A percentile compares a stretch with the other conserved stretches of the same genome.
Conservation (phyloP, 108 stramenopile genomes). For the Conticribra weissflogii region DNA sequence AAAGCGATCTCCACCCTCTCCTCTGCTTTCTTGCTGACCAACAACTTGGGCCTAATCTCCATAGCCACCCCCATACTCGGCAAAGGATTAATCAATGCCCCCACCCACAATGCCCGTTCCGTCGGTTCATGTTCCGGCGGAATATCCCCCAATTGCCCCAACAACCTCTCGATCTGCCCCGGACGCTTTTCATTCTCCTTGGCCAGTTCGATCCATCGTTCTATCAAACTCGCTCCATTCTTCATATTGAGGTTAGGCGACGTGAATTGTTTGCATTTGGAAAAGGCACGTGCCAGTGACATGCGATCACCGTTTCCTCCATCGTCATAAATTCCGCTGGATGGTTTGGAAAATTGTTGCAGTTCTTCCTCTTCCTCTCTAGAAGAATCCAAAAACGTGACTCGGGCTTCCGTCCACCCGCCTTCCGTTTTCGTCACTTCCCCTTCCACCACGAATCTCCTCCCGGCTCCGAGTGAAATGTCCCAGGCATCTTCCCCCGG, state of each 20-base stretch:
- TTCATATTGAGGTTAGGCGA: constrained; percentile 59
- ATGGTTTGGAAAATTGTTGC: constrained; percentile 3
- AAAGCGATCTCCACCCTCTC: constrained; percentile 62
- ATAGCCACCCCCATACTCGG: constrained; percentile 78
- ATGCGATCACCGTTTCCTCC: constrained; percentile 20
- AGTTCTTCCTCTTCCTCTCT: constrained; percentile 54
- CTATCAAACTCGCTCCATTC: constrained; percentile 49
- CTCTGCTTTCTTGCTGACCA: constrained; percentile 64
- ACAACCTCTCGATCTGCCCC: constrained; percentile 60
- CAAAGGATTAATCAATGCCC: constrained; percentile 76
- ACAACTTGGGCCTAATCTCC: constrained; percentile 70
- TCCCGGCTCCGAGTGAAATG: not conserved
- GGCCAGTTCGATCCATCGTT: constrained; percentile 75
- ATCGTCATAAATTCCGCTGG: not conserved
- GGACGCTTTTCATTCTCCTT: constrained; percentile 57
- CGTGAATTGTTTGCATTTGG: constrained; percentile 56
- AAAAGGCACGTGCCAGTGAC: constrained; percentile 58
- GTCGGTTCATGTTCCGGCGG: constrained; percentile 64
- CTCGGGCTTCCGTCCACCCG: constrained; percentile 71
- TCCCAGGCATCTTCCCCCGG: not conserved
- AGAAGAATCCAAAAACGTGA: constrained; percentile 57
- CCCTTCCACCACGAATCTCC: constrained; percentile 54
- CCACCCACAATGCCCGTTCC: constrained; percentile 84
- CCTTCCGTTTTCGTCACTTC: constrained; percentile 52
- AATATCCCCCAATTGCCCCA: constrained; percentile 63